A percentile compares a stretch with the other conserved stretches of the same genome.
Conservation (phyloP, 305 asterid species). For the Rubia peregrina region DNA sequence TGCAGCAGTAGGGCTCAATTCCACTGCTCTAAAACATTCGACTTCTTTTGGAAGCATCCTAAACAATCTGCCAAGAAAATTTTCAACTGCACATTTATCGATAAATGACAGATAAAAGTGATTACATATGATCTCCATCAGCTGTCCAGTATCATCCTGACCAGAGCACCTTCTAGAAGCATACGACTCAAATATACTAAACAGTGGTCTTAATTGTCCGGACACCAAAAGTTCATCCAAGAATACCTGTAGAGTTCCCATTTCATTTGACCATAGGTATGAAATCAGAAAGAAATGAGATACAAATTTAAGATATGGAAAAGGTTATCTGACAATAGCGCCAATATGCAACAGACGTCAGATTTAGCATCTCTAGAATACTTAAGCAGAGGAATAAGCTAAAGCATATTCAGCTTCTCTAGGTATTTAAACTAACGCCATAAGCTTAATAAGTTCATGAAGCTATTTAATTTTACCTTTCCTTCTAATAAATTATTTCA, state of each 20-base stretch:
- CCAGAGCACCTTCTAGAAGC: conserved; percentile 31
- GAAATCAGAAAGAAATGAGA: background rate
- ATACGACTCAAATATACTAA: conserved; percentile 37
- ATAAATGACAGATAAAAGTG: conserved; percentile 63
- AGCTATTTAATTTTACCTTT: background rate
- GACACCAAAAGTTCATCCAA: conserved; percentile 67
- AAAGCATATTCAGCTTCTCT: too few relatives aligned
- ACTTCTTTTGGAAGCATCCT: conserved; percentile 26
- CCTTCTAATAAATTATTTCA: too few relatives aligned
- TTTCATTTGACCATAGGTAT: conserved; percentile 16
- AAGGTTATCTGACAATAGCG: background rate
- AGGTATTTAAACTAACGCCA: too few relatives aligned
- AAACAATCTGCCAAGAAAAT: conserved; percentile 46
- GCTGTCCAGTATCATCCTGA: conserved; percentile 40
- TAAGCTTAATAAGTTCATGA: background rate
- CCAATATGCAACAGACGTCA: background rate
- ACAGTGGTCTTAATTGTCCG: conserved; percentile 37
- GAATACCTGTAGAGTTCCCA: conserved; percentile 43
- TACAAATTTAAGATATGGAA: background rate
- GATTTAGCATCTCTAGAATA: background rate
- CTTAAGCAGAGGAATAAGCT: background rate
- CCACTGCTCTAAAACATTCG: conserved; percentile 37
- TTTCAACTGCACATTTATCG: conserved; percentile 39
- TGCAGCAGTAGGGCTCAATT: conserved; percentile 50
- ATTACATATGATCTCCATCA: conserved; percentile 50